Evolutionary conservation across 2,329 filamentous ascomycete genomes (phyloP), one percentile per base, ranked within the genome.

Genomic region (Cladosporium sp.): DNA sequence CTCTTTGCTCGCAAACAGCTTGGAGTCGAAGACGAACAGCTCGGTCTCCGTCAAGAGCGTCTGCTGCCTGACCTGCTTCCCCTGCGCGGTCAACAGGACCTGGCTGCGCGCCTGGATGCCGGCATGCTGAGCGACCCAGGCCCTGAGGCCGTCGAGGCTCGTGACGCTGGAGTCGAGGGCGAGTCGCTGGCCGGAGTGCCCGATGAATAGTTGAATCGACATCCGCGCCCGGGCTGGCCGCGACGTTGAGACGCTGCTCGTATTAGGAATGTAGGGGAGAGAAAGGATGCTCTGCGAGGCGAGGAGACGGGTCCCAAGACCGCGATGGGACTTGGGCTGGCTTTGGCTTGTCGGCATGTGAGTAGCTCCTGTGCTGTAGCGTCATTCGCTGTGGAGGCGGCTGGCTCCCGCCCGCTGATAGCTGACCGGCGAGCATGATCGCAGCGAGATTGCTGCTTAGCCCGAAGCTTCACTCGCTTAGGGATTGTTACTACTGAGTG

Each of bases 161-260:
- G 92, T 87, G 67, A 83, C 81, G 59, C 84, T 79, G 61, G 85
- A 82, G 74, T 95, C 88, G 70, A 87, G 81, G 70, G 84, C 79
- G 68, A 95, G 80, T 74, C 86, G 85, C 78, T 89, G 85, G 77
- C 92, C 92, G 72, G 87, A 90, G 75, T 95, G 91, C 79, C 89
- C 90, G 69, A 95, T 85, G 77, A 89, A 88, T 73, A 95, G 85
- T 75, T 89, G 84, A 70, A 92, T 82, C 76, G 88, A 87, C 89
- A 95, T 95, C 73, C 77, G 81, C 74, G 64, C 32, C 35, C 35
- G 8, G 9, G 9, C 32, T 33, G 49, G 16, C 35, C 19, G 43
- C 42, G 33, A 34, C 6, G 14, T 8, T 18, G 35, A 46, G 31
- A 35, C 42, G 34, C 28, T 52, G 22, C 19, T 38, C 10, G 34